These are phyloP conservation scores for Aspergillus ostianus DNA, from an alignment of 495 filamentous ascomycete species.

Conservation along the genomic window DNA sequence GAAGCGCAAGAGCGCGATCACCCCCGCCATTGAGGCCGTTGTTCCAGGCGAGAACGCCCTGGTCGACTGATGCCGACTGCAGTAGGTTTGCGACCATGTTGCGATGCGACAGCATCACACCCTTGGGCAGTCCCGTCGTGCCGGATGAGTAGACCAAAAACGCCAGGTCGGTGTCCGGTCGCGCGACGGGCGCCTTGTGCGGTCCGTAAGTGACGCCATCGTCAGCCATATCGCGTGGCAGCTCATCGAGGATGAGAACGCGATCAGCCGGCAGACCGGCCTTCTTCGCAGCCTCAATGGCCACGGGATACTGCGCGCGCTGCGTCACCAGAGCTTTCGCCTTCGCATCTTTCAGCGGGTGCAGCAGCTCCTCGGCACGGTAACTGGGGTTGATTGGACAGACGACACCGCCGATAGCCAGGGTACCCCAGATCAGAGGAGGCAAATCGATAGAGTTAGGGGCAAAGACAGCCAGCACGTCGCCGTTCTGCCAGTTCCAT, in stretches of 20 bases:
- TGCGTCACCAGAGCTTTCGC: constrained; percentile 73
- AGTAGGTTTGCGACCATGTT: constrained; percentile 72
- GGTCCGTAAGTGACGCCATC: not conserved
- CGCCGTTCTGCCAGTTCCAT: constrained; percentile 75
- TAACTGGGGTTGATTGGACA: constrained; percentile 83
- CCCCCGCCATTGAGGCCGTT: constrained; percentile 53
- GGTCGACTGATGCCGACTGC: constrained; percentile 54
- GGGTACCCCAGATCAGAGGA: constrained; percentile 66
- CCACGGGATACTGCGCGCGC: constrained; percentile 55
- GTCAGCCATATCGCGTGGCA: not conserved
- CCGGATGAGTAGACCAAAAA: constrained; percentile 77
- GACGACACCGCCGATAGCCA: constrained; percentile 72
- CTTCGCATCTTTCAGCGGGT: constrained; percentile 70
- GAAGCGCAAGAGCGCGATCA: constrained; percentile 67
- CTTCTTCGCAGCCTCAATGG: constrained; percentile 56
- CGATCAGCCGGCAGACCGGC: constrained; percentile 57
- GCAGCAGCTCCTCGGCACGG: constrained; percentile 72
- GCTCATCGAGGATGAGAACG: constrained; percentile 46
- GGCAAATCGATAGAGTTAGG: constrained; percentile 69
- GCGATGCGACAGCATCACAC: constrained; percentile 73
- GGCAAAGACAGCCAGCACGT: constrained; percentile 61
- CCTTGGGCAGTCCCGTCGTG: constrained; percentile 84
- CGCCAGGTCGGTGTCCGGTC: constrained; percentile 42
- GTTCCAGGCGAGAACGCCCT: constrained; percentile 49
- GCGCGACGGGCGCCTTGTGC: constrained; percentile 23